Percentiles rank a stretch among this genome's conserved stretches.
Evolutionary conservation across 257 asterid genomes (phyloP).

Genomic region (Sherardia arvensis): DNA sequence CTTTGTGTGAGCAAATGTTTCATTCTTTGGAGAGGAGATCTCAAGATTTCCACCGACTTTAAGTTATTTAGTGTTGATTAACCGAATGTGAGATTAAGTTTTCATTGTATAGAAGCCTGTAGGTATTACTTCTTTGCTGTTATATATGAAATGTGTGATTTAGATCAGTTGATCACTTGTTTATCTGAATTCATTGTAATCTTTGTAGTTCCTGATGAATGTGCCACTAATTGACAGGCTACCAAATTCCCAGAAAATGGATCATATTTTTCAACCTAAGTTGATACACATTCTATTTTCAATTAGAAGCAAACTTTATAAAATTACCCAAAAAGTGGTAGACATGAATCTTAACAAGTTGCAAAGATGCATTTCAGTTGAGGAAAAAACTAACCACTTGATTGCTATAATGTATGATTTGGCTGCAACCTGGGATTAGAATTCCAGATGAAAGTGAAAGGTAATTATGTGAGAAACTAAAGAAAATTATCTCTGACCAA

Average conservation of each 20-base stretch:
- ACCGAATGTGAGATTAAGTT: conserved; percentile 5
- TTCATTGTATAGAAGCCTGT: conserved; percentile 6
- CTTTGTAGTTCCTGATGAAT: neutral
- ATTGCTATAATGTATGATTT: too few species aligned
- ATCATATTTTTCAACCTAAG: neutral
- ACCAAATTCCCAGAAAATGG: neutral
- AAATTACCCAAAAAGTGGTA: too few species aligned
- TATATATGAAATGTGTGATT: neutral
- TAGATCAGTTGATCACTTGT: neutral
- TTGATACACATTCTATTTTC: too few species aligned
- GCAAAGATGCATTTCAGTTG: neutral
- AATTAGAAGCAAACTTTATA: too few species aligned
- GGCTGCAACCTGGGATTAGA: neutral
- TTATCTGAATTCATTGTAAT: neutral
- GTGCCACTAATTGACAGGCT: neutral
- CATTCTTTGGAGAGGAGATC: conserved; percentile 11
- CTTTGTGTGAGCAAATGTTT: too few species aligned
- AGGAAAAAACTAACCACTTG: too few species aligned
- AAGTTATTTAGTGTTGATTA: conserved; percentile 2
- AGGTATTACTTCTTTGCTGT: neutral
- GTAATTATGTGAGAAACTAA: neutral
- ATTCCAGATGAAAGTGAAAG: neutral
- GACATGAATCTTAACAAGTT: too few species aligned
- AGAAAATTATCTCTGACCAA: neutral
- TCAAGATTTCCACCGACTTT: too few species aligned